Conservation (phyloP, 306 rosid species). For the Senna tora region DNA sequence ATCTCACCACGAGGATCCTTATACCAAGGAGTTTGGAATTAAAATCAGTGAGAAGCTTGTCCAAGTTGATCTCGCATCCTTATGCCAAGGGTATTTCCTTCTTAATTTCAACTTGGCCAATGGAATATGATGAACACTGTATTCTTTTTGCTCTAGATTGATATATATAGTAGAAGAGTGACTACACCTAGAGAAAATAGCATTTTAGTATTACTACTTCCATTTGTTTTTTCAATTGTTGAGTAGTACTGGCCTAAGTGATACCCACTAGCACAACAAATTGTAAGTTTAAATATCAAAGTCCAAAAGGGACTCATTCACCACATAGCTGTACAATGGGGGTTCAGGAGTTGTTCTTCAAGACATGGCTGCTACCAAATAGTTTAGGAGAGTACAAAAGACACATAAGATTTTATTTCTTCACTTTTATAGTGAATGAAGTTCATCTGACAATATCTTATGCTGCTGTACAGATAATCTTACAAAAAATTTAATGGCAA, state of each 20-base stretch:
- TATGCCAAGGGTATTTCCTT: slow-evolving; percentile 73
- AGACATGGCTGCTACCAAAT: slow-evolving; percentile 17
- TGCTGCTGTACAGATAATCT: slow-evolving; percentile 18
- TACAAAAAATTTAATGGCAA: slow-evolving; percentile 19
- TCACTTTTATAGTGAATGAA: slow-evolving; percentile 21
- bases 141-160: too few species aligned
- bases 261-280: not conserved
- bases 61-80: slow-evolving; percentile 96
- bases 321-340: not conserved
- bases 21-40: slow-evolving; percentile 89
- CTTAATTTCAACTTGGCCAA: too few species aligned
- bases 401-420: slow-evolving; percentile 15
- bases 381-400: slow-evolving; percentile 8
- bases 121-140: too few species aligned
- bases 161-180: too few species aligned
- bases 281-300: not conserved
- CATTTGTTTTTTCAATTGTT: too few species aligned
- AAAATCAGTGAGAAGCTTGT: slow-evolving; percentile 87
- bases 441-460: slow-evolving; percentile 11
- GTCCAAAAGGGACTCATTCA: not conserved
- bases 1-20: slow-evolving; percentile 77
- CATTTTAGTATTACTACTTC: too few species aligned
- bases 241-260: not conserved
- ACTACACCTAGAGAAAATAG: too few species aligned
- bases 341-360: not conserved